A percentile compares a stretch with the other conserved stretches of the same genome.
These are phyloP conservation scores for Tetrapisispora arboricola DNA, from an alignment of 805 yeast species.

Conservation along the genomic window DNA sequence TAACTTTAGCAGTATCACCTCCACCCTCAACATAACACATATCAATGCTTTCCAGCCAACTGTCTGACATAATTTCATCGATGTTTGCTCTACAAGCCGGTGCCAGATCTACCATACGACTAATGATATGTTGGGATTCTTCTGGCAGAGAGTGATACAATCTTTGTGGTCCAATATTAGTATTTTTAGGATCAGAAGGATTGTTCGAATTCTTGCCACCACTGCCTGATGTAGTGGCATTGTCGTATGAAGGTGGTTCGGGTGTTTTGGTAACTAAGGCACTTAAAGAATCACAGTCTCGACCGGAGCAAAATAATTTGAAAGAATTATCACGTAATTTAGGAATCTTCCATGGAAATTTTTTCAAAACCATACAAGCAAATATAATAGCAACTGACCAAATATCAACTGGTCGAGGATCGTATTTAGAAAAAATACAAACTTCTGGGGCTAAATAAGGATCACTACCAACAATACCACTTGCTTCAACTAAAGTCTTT, in stretches of 20 bases:
- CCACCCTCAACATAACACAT: constrained; percentile 46
- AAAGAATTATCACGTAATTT: constrained; percentile 67
- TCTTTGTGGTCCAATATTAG: constrained; percentile 63
- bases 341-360: constrained; percentile 90
- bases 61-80: constrained; percentile 65
- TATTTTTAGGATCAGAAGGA: constrained; percentile 43
- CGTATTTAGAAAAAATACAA: constrained; percentile 64
- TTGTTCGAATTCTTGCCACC: constrained; percentile 16
- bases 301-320: constrained; percentile 64
- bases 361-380: constrained; percentile 79
- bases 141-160: constrained; percentile 60
- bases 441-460: constrained; percentile 87
- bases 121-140: constrained; percentile 55
- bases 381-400: constrained; percentile 86
- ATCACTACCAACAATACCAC: constrained; percentile 76
- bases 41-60: constrained; percentile 52
- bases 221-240: constrained; percentile 7
- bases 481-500: constrained; percentile 56
- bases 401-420: constrained; percentile 82
- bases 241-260: constrained; percentile 33
- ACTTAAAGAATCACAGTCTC: constrained; percentile 51
- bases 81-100: constrained; percentile 79
- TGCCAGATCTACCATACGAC: constrained; percentile 72
- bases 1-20: constrained; percentile 30
- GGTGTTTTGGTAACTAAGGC: constrained; percentile 40